Base-by-base conservation (phyloP, 2,329 filamentous ascomycete genomes). In the Pezicula radicicola region DNA sequence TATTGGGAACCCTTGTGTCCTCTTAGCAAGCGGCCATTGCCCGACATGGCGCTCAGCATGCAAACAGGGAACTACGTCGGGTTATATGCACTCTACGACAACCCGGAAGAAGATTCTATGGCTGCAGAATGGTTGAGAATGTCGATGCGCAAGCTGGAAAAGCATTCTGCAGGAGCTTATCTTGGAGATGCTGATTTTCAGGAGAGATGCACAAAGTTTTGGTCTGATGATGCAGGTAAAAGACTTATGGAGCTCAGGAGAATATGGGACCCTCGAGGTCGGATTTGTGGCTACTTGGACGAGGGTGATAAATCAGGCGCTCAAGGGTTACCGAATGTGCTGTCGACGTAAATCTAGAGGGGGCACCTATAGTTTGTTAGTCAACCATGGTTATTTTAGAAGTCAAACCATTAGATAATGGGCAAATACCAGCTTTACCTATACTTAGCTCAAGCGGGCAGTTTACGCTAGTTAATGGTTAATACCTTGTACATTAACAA, bases 31-130 rank as follows among this genome's bases (percentile, higher is more conserved):
- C 63, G 71, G 3, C 42, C 53, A 33, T 63, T 75, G 36, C 68
- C 70, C 1, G 74, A 77, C 51, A 82, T 82, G 79, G 79, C 79
- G 3, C 64, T 80, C 12, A 76, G 72, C 25, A 73, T 81, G 73
- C 77, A 80, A 50, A 72, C 71, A 0, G 79, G 82, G 56, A 78
- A 82, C 60, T 82, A 82, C 62, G 75, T 82, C 59, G 76, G 78
- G 2, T 49, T 78, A 3, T 82, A 81, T 56, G 68, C 74, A 0
- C 64, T 79, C 2, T 81, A 75, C 72, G 72, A 78, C 46, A 64
- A 76, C 19, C 66, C 62, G n/a, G 53, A 60, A 2, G 76, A 80
- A 35, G 78, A 81, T 54, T 61, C 58, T 0, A 54, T 56, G n/a
- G 76, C 72, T 59, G 63, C 64, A 28, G 55, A 39, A 1, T 82